These are phyloP conservation scores for Aspergillus sp. DNA, from an alignment of 2,329 filamentous ascomycete genomes.

Conservation along the genomic window DNA sequence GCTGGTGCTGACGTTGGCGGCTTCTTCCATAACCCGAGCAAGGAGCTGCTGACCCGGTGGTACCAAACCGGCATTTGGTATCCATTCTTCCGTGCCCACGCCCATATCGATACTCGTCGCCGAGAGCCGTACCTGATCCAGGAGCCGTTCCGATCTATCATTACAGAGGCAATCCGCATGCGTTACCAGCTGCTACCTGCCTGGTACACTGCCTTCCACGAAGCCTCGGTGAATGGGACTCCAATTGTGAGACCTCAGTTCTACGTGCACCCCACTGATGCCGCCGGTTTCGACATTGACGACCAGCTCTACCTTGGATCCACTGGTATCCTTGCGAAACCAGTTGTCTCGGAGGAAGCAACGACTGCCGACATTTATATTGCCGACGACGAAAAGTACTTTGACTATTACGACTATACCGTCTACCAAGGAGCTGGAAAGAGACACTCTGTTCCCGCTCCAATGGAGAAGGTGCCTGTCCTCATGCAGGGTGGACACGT, in stretches of 20 bases:
- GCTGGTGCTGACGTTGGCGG: slow-evolving; percentile 94
- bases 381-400: slow-evolving; percentile 86
- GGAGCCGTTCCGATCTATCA: slow-evolving; percentile 82
- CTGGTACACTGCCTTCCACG: slow-evolving; percentile 97
- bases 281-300: slow-evolving; percentile 84
- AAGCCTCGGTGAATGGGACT: slow-evolving; percentile 78
- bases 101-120: slow-evolving; percentile 92
- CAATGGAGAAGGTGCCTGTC: slow-evolving; percentile 83
- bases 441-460: slow-evolving; percentile 70
- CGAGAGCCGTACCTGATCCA: slow-evolving; percentile 89
- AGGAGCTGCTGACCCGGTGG: slow-evolving; percentile 90
- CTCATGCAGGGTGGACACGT: slow-evolving; percentile 94
- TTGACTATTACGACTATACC: slow-evolving; percentile 91
- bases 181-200: slow-evolving; percentile 87
- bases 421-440: slow-evolving; percentile 74
- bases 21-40: slow-evolving; percentile 96
- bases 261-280: slow-evolving; percentile 85
- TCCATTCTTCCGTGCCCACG: slow-evolving; percentile 96
- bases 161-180: slow-evolving; percentile 83
- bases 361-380: slow-evolving; percentile 80
- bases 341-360: slow-evolving; percentile 78
- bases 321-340: slow-evolving; percentile 90
- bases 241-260: slow-evolving; percentile 92
- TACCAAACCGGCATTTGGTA: slow-evolving; percentile 97
- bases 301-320: slow-evolving; percentile 91